A percentile compares a stretch with the other conserved stretches of the same genome.
Conservation (phyloP, 2,329 filamentous ascomycete genomes). For the Pleoardoris graminearum region DNA sequence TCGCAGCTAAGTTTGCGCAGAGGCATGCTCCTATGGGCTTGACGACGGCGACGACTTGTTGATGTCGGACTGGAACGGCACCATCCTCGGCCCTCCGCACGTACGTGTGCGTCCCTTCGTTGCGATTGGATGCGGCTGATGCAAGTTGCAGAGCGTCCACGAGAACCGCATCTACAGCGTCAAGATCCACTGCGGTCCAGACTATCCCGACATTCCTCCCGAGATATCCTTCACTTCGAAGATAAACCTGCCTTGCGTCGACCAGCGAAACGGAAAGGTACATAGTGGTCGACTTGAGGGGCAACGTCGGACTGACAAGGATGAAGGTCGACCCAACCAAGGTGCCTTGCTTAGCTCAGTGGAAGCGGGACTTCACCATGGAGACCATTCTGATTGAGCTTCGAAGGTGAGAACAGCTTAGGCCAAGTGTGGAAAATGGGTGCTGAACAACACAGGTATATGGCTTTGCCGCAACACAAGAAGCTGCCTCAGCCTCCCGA, state of each 20-base stretch:
- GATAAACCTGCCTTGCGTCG: slow-evolving; percentile 95
- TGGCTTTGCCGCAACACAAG: slow-evolving; percentile 90
- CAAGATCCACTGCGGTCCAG: slow-evolving; percentile 89
- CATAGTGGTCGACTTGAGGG: slow-evolving; percentile 3
- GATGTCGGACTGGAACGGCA: slow-evolving; percentile 99
- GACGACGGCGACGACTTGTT: slow-evolving; percentile 91
- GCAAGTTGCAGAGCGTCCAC: slow-evolving; percentile 72
- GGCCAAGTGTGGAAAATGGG: slow-evolving; percentile 16
- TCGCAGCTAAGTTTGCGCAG: slow-evolving; percentile 51
- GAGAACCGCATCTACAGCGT: slow-evolving; percentile 99
- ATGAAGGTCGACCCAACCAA: slow-evolving; percentile 78
- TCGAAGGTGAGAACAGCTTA: slow-evolving; percentile 62
- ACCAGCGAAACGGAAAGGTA: slow-evolving; percentile 74
- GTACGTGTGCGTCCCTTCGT: slow-evolving; percentile 58
- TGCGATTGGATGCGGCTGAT: slow-evolving; percentile 12
- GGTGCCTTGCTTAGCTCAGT: slow-evolving; percentile 82
- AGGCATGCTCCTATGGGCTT: slow-evolving; percentile 95
- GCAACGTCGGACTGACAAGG: slow-evolving; percentile 9
- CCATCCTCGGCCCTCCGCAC: slow-evolving; percentile 93
- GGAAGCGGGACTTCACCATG: slow-evolving; percentile 94
- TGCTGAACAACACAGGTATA: slow-evolving; percentile 65
- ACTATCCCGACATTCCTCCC: slow-evolving; percentile 88
- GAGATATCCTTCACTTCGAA: slow-evolving; percentile 90
- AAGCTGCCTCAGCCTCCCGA: slow-evolving; percentile 94
- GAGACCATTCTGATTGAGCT: slow-evolving; percentile 90